phyloP scores from a whole-genome alignment of 1,284 basidiomycete genomes.

The Marasmius oreades region DNA sequence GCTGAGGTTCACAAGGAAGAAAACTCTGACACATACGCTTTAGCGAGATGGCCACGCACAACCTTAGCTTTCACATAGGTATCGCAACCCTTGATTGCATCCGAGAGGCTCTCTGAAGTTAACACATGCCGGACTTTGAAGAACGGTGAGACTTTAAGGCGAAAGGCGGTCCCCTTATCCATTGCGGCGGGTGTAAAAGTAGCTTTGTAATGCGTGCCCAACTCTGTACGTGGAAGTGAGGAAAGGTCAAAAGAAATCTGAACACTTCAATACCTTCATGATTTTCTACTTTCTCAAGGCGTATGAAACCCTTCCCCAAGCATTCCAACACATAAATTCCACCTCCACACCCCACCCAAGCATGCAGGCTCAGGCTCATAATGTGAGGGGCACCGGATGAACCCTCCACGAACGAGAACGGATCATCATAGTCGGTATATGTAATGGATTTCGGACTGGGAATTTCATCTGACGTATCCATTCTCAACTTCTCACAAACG shows the following conservation, averaged over 20 bases:
- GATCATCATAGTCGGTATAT: constrained; percentile 81
- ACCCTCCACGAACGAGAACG: constrained; percentile 59
- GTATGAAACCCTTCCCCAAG: constrained; percentile 71
- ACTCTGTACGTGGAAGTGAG: constrained; percentile 21
- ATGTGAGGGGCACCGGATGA: constrained; percentile 54
- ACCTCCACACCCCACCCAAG: constrained; percentile 84
- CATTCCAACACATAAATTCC: constrained; percentile 78
- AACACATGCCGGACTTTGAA: constrained; percentile 51
- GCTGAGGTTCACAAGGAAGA: constrained; percentile 5
- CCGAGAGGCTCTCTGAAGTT: constrained; percentile 46
- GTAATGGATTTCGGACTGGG: constrained; percentile 66
- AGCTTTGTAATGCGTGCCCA: constrained; percentile 36
- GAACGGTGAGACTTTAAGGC: constrained; percentile 52
- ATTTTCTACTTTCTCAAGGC: constrained; percentile 50
- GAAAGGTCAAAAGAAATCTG: neutral
- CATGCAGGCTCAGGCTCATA: constrained; percentile 43
- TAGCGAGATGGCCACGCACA: constrained; percentile 40
- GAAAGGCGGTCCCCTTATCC: constrained; percentile 40
- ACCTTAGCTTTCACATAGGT: constrained; percentile 58
- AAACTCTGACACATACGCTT: constrained; percentile 37
- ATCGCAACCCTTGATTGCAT: constrained; percentile 67
- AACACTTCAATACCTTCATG: constrained; percentile 31
- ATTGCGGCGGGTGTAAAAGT: constrained; percentile 53
- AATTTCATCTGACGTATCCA: constrained; percentile 29
- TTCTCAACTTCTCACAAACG: constrained; percentile 24